Percentiles rank a stretch among this genome's conserved stretches.
These are phyloP conservation scores for Mortierella sp. DNA, from an alignment of 371 early-diverging fungal species.

Conservation along the genomic window DNA sequence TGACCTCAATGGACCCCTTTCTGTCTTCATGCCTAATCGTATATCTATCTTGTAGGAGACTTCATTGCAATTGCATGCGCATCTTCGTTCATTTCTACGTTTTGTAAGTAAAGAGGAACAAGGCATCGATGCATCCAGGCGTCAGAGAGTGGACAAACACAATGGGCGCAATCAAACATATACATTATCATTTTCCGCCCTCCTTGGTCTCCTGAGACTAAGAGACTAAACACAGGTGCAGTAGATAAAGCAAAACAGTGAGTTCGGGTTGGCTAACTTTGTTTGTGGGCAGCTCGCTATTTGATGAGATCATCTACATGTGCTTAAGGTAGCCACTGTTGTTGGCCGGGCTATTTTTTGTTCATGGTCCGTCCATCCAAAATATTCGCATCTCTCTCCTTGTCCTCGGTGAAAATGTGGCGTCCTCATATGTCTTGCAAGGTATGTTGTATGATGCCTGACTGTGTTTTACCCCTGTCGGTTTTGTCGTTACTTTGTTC, in stretches of 20 bases:
- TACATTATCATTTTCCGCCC: not conserved
- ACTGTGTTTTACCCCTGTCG: not conserved
- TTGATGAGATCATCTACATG: not conserved
- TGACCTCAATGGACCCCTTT: not conserved
- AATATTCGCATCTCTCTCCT: not conserved
- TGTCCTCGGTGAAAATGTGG: not conserved
- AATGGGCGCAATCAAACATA: not conserved
- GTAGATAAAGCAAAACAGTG: not conserved
- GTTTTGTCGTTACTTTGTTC: not conserved
- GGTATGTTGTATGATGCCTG: not conserved
- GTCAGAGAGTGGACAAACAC: not conserved
- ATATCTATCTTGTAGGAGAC: not conserved
- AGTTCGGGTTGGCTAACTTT: not conserved
- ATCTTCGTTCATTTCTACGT: not conserved
- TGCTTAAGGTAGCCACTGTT: not conserved
- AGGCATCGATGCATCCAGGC: not conserved
- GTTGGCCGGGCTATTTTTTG: slow-evolving; percentile 9
- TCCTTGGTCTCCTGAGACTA: not conserved
- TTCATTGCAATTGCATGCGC: not conserved
- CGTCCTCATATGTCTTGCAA: not conserved
- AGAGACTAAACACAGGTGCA: not conserved
- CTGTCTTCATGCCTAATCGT: not conserved
- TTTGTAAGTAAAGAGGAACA: not conserved
- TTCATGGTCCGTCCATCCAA: not conserved
- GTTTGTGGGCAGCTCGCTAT: not conserved